phyloP scores from a whole-genome alignment of 139 green algal species.

The Spirogloea muscicola region DNA sequence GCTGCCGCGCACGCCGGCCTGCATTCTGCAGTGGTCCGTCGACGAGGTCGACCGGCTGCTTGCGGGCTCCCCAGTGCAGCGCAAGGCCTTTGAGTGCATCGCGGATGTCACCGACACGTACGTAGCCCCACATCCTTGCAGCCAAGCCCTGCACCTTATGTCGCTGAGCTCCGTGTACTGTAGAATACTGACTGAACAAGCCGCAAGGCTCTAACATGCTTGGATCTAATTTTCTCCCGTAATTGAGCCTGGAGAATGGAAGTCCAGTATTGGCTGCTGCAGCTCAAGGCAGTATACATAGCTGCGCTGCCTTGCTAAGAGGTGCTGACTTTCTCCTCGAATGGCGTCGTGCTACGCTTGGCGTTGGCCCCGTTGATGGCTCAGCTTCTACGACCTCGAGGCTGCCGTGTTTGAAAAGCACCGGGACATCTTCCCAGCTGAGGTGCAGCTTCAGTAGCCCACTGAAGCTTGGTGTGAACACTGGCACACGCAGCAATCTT shows the following conservation, averaged over 20 bases:
- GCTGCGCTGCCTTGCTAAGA: no score
- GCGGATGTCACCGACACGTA: conserved; percentile 29
- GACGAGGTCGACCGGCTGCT: conserved; percentile 55
- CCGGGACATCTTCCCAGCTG: conserved; percentile 43
- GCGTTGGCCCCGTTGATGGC: background rate
- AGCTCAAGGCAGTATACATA: no score
- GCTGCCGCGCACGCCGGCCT: conserved; percentile 51
- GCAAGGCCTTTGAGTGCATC: conserved; percentile 22
- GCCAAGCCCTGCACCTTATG: background rate
- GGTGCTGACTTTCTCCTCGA: background rate
- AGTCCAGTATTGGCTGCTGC: no score
- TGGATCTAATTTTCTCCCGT: no score
- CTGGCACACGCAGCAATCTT: no score
- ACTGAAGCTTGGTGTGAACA: no score
- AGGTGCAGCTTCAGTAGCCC: conserved; percentile 47
- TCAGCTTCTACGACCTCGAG: conserved; percentile 17
- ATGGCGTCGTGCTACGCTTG: background rate
- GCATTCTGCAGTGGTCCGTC: conserved; percentile 60
- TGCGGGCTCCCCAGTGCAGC: conserved; percentile 28
- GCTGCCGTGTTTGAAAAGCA: conserved; percentile 25
- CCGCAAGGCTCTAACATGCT: no score
- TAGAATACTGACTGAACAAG: no score
- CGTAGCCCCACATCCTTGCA: background rate
- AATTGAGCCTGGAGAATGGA: no score
- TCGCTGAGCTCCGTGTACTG: no score